phyloP scores from a whole-genome alignment of 495 filamentous ascomycete genomes.

The Chlorociboria aeruginascens region DNA sequence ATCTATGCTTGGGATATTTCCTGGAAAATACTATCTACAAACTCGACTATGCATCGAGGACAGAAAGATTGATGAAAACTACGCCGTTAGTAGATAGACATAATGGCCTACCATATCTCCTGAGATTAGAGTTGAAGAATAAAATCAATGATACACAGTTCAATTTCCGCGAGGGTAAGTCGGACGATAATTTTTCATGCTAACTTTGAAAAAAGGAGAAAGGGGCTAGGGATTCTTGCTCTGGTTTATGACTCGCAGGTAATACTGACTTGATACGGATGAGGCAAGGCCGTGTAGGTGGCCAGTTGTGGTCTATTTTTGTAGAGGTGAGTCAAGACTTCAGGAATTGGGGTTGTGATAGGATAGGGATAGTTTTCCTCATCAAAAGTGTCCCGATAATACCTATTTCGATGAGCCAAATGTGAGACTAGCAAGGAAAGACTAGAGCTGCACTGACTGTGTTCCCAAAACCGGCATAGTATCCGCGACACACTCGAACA shows the following conservation, averaged over 20 bases:
- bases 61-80: not conserved
- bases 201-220: not conserved
- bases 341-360: too few relatives aligned
- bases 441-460: not conserved
- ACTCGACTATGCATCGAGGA: not conserved
- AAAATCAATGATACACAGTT: constrained; percentile 19
- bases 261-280: constrained; percentile 20
- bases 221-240: constrained; percentile 8
- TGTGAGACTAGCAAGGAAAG: constrained; percentile 1
- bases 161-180: constrained; percentile 20
- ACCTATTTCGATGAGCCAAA: constrained; percentile 17
- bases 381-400: too few relatives aligned
- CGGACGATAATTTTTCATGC: not conserved
- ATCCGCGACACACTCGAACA: constrained; percentile 26
- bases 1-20: too few relatives aligned
- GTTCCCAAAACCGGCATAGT: constrained; percentile 15
- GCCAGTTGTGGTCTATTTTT: constrained; percentile 31
- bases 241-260: too few relatives aligned
- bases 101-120: constrained; percentile 23
- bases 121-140: constrained; percentile 22
- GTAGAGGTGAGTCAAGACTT: too few relatives aligned
- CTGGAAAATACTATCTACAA: too few relatives aligned
- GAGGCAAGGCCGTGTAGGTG: constrained; percentile 16
- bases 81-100: constrained; percentile 22
- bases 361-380: too few relatives aligned